Evolutionary conservation across 164 flowering plant species (phyloP), one percentile per base, ranked within the genome.

Genomic region (Tetracentron sinense): DNA sequence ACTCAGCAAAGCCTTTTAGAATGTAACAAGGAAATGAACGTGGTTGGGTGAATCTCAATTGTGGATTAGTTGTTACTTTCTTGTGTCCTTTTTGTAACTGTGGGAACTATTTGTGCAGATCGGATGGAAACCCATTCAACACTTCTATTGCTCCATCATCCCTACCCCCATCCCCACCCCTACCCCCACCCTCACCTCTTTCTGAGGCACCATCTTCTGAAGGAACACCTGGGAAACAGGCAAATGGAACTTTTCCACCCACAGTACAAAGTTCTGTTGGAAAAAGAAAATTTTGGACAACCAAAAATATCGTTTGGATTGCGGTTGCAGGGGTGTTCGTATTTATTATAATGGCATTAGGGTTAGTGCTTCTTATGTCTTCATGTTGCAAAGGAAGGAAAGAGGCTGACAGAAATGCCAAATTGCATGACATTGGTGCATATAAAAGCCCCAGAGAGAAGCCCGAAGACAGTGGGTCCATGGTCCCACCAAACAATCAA

Each of bases 61-160:
- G 12, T 49, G 56, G 21, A 23, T 57, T n/a, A 50, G 3, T 15
- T 19, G n/a, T 65, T 19, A 10, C 22, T 29, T 49, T 3, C 26
- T 30, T 56, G 46, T 26, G 23, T 26, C 42, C 48, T 33, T 61
- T 3, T 25, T 19, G 63, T 64, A 51, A 70, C 20, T 58, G 30
- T 62, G 64, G n/a, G 44, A n/a, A 64, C 52, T 52, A 11, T 25
- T n/a, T 38, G 7, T 82, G 82, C 92, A 94, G 97, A 72, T 82
- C 72, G 54, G 89, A 82, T 73, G 97, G 97, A 44, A 94, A 94
- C 62, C 94, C 75, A 22, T 89, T 89, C 65, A 87, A 88, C 69
- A 60, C 81, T 22, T 72, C 78, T 54, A 56, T 62, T 63, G 65
- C 88, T 52, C 82, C 87, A 30, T 30, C 76, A 16, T 62, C 70